A percentile compares a stretch with the other conserved stretches of the same genome.
These are phyloP conservation scores for Elsinoe necatrix DNA, from an alignment of 2,329 filamentous ascomycete genomes.

Conservation along the genomic window DNA sequence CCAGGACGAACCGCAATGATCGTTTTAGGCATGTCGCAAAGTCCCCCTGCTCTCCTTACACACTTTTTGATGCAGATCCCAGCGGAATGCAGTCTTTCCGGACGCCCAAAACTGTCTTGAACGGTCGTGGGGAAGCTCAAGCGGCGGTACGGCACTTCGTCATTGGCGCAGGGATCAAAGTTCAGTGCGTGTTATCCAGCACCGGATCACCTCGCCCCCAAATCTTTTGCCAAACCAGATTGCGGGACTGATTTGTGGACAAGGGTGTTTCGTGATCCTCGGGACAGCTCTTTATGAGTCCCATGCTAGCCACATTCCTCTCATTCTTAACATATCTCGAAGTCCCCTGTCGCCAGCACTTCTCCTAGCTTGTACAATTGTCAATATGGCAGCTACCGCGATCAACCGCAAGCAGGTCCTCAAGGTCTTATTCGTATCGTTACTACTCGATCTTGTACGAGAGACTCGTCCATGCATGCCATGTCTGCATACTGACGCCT, in stretches of 20 bases:
- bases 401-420: slow-evolving; percentile 65
- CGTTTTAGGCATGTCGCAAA: background rate
- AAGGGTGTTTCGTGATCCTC: slow-evolving; percentile 3
- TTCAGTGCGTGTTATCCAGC: background rate
- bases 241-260: slow-evolving; percentile 1
- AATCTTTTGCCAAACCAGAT: slow-evolving; percentile 3
- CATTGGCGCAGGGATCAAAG: slow-evolving; percentile 3
- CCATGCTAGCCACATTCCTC: background rate
- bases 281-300: background rate
- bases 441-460: slow-evolving; percentile 69
- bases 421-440: slow-evolving; percentile 77
- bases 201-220: slow-evolving; percentile 4
- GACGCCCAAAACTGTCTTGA: slow-evolving; percentile 5
- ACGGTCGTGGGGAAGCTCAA: slow-evolving; percentile 5
- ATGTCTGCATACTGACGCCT: background rate
- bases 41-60: background rate
- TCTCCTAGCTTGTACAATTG: background rate
- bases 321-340: background rate
- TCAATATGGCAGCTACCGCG: slow-evolving; percentile 19
- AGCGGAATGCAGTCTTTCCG: background rate
- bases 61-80: background rate
- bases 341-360: background rate
- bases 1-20: background rate
- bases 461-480: background rate
- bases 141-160: background rate